A percentile compares a stretch with the other conserved stretches of the same genome.
These are phyloP conservation scores for Ceratocystiopsis sp. DNA, from an alignment of 2,329 filamentous ascomycete genomes.

Conservation along the genomic window DNA sequence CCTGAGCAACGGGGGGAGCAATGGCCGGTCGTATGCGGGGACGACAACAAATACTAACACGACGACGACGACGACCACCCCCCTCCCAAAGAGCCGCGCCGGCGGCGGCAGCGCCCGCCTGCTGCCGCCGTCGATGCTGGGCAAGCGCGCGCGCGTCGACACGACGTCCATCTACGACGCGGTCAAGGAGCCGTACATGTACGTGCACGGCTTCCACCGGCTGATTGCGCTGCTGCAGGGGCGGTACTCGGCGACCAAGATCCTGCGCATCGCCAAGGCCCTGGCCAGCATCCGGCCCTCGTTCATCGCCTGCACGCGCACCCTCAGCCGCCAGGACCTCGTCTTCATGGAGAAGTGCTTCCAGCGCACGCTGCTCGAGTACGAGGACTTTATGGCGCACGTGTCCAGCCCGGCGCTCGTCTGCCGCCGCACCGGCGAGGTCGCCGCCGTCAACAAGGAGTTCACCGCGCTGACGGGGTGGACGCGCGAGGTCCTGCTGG, in stretches of 20 bases:
- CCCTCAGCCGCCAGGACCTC: slow-evolving; percentile 73
- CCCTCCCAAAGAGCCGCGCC: slow-evolving; percentile 13
- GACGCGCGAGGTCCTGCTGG: slow-evolving; percentile 77
- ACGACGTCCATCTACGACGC: slow-evolving; percentile 76
- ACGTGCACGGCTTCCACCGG: slow-evolving; percentile 78
- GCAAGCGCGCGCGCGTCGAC: slow-evolving; percentile 44
- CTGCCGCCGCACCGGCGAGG: slow-evolving; percentile 78
- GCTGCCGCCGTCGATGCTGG: slow-evolving; percentile 32
- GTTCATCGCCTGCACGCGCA: slow-evolving; percentile 80
- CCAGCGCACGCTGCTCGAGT: slow-evolving; percentile 80
- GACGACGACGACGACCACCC: not conserved
- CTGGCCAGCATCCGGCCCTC: slow-evolving; percentile 81
- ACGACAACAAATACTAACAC: slow-evolving; percentile 1
- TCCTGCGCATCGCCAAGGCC: slow-evolving; percentile 68
- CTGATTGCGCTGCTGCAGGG: slow-evolving; percentile 65
- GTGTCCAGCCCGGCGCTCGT: slow-evolving; percentile 84
- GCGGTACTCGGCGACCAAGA: slow-evolving; percentile 62
- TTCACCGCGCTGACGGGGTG: slow-evolving; percentile 93
- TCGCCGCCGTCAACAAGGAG: slow-evolving; percentile 91
- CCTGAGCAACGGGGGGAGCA: not conserved
- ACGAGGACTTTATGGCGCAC: slow-evolving; percentile 80
- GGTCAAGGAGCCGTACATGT: slow-evolving; percentile 82
- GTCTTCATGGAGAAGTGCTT: slow-evolving; percentile 98
- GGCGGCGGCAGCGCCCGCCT: slow-evolving; percentile 27
- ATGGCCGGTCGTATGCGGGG: not conserved